These are phyloP conservation scores for Heracleum sosnowskyi DNA, from an alignment of 129 eudicot species.

Conservation along the genomic window DNA sequence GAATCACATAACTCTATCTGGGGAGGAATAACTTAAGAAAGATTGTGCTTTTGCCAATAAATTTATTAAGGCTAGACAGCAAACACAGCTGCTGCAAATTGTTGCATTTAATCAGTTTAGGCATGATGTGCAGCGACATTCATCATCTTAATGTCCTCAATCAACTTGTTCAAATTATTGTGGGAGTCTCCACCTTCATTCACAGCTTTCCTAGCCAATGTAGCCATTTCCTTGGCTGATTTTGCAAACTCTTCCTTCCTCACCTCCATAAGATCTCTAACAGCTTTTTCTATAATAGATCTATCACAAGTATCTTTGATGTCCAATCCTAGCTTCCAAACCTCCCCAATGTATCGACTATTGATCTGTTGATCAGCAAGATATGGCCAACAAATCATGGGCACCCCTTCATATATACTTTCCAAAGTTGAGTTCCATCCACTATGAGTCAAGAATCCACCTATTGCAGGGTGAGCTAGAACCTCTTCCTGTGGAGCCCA, in stretches of 20 bases:
- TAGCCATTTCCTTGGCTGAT: slow-evolving; percentile 14
- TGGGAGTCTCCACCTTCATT: slow-evolving; percentile 17
- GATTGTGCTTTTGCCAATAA: not conserved
- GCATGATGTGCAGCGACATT: not conserved
- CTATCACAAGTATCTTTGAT: slow-evolving; percentile 33
- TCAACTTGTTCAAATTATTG: slow-evolving; percentile 1
- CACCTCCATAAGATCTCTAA: slow-evolving; percentile 22
- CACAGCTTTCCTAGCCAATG: slow-evolving; percentile 1
- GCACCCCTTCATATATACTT: slow-evolving; percentile 54
- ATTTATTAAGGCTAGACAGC: too few species aligned
- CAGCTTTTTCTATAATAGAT: slow-evolving; percentile 15
- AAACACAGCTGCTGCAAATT: not conserved
- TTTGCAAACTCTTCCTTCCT: slow-evolving; percentile 19
- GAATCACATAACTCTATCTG: not conserved
- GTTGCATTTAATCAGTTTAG: not conserved
- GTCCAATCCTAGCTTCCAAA: slow-evolving; percentile 27
- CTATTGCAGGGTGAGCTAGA: slow-evolving; percentile 39
- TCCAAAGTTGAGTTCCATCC: slow-evolving; percentile 85
- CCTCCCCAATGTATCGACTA: slow-evolving; percentile 15
- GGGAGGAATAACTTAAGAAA: not conserved
- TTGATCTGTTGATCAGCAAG: slow-evolving; percentile 22
- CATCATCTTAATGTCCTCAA: slow-evolving; percentile 17
- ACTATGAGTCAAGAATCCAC: slow-evolving; percentile 57
- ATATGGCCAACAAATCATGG: slow-evolving; percentile 26
- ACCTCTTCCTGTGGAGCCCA: slow-evolving; percentile 88